Evolutionary conservation across 1,284 basidiomycete species (phyloP).

Genomic region (Irpex lacteus): DNA sequence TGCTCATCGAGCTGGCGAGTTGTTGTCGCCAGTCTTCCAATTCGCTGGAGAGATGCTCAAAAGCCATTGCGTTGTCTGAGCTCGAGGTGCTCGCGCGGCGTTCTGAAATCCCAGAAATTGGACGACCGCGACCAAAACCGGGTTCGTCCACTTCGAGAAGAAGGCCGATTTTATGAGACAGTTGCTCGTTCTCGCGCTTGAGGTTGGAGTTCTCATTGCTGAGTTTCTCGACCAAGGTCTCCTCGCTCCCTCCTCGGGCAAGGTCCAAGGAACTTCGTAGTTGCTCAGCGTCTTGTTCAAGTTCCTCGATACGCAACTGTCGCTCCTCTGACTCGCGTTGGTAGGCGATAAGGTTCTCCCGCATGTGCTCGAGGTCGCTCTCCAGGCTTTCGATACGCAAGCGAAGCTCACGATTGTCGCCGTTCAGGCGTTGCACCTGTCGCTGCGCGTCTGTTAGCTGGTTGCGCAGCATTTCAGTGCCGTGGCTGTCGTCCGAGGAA

Average conservation of each 20-base stretch:
- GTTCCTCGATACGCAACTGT: conserved; percentile 70
- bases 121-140: conserved; percentile 58
- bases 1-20: conserved; percentile 72
- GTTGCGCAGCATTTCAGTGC: conserved; percentile 58
- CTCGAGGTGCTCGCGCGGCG: conserved; percentile 72
- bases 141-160: conserved; percentile 83
- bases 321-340: conserved; percentile 78
- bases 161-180: conserved; percentile 83
- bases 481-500: conserved; percentile 61
- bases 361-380: conserved; percentile 68
- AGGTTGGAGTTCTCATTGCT: conserved; percentile 75
- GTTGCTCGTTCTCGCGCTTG: conserved; percentile 79
- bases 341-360: conserved; percentile 69
- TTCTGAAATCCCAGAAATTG: conserved; percentile 60
- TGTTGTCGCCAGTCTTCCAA: conserved; percentile 83
- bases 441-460: conserved; percentile 73
- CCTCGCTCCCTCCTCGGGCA: conserved; percentile 71
- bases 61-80: conserved; percentile 75
- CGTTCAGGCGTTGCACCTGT: conserved; percentile 64
- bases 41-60: conserved; percentile 73
- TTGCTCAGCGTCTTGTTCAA: conserved; percentile 79
- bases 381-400: conserved; percentile 73
- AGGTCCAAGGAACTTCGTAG: conserved; percentile 74
- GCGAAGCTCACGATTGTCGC: conserved; percentile 75
- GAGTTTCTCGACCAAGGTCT: conserved; percentile 71